These are phyloP conservation scores for Micractinium sp. DNA, from an alignment of 139 green algal species.

Conservation along the genomic window DNA sequence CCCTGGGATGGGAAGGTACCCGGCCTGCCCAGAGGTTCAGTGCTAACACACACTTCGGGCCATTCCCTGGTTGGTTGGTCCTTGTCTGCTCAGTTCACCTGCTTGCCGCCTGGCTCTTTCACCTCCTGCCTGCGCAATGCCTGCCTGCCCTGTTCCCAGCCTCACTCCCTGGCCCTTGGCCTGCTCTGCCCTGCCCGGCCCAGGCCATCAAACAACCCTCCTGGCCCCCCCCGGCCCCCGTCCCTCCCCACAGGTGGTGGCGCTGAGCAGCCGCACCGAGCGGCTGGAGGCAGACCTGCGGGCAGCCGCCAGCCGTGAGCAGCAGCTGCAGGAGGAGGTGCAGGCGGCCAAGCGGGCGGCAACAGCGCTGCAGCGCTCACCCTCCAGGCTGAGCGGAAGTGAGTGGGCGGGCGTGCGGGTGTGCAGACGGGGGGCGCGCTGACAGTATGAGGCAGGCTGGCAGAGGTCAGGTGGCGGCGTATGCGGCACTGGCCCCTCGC, in stretches of 20 bases:
- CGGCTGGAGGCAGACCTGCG: slow-evolving; percentile 46
- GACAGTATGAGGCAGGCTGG: neutral
- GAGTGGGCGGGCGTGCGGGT: neutral
- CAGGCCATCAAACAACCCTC: neutral
- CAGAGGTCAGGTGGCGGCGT: neutral
- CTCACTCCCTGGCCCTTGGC: neutral
- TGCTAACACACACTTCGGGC: too few relatives aligned
- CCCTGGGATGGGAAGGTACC: neutral
- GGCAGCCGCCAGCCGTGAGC: slow-evolving; percentile 35
- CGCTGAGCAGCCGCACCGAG: slow-evolving; percentile 40
- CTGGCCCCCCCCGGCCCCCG: neutral
- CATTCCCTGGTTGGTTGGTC: too few relatives aligned
- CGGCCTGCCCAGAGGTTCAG: too few relatives aligned
- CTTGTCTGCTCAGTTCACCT: neutral
- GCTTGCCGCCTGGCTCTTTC: neutral
- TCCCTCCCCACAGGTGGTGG: slow-evolving; percentile 29
- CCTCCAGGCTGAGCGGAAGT: slow-evolving; percentile 14
- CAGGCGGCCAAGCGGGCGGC: slow-evolving; percentile 41
- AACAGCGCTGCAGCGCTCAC: slow-evolving; percentile 8
- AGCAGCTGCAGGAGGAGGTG: slow-evolving; percentile 45
- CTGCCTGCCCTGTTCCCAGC: neutral
- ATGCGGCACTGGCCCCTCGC: too few relatives aligned
- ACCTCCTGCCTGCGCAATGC: neutral
- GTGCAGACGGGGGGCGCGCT: neutral
- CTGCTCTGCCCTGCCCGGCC: neutral